Base-by-base conservation (phyloP, 306 rosid genomes). In the Fragaria ananassa region DNA sequence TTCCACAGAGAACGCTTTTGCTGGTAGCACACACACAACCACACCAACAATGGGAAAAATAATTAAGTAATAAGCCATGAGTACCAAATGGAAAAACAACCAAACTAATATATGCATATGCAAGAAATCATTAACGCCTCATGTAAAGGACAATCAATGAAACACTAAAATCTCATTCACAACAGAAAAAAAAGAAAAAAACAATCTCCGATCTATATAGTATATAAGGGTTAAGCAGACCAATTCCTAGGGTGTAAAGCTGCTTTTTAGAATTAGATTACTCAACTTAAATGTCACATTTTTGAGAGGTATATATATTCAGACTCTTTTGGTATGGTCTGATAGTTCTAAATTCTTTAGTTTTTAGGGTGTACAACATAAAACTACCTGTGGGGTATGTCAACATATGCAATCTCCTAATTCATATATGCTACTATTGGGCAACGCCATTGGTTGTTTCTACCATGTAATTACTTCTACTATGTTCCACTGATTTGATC, bases 1-100 rank as follows among this genome's bases (percentile, higher is more conserved):
- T 85, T 64, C 25, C 74, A 65, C 87, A 71, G 57, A 95, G 91
- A 60, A 89, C 61, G 84, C 74, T 77, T 79, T 88, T 83, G 88
- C 95, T 90, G 91, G 75, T 56, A 85, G 74, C 67, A 85, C 19
- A 61, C 37, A 25, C 65, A 27, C 19, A 31, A 71, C 70, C 56
- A 64, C 9, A 51, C 63, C 14, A 50, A 69, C 35, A 80, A 18
- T 3, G 6, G 8, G 34, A 37, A 35, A 41, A 41, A 41, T 10
- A 60, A 17, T 18, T 12, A 42, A 41, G 45, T 19, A 53, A 57
- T 23, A 17, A 44, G 53, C 21, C 18, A 27, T 35, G 8, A 27
- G 1, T 45, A 8, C 17, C 14, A 49, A 70, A 18, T 2, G 17
- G 11, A 19, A 17, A 51, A 69, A 8, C 1, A 31, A 5, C 9